phyloP scores from a whole-genome alignment of 2,329 filamentous ascomycete genomes.

The Calonectria multiphialidica region DNA sequence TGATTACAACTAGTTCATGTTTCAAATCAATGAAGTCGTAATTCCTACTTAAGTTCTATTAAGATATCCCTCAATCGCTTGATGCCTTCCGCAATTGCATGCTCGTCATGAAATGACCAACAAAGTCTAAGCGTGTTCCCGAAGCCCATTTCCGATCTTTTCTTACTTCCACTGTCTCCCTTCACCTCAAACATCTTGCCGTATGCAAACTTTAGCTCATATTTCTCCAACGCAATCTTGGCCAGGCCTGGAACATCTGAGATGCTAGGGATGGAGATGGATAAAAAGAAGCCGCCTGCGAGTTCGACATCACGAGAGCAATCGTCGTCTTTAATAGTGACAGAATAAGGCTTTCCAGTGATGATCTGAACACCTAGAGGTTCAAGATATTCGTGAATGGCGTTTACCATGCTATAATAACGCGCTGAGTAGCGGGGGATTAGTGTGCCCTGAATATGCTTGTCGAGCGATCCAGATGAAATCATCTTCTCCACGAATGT shows the following conservation, averaged over 20 bases:
- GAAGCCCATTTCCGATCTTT: background rate
- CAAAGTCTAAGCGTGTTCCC: conserved; percentile 3
- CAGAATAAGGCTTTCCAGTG: background rate
- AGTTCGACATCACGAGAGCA: too few species aligned
- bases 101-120: conserved; percentile 8
- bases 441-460: background rate
- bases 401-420: conserved; percentile 8
- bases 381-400: conserved; percentile 8
- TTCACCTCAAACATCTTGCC: conserved; percentile 20
- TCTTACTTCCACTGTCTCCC: background rate
- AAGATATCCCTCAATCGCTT: conserved; percentile 10
- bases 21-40: too few species aligned
- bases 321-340: background rate
- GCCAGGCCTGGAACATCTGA: background rate
- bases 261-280: background rate
- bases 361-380: background rate
- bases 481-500: conserved; percentile 8
- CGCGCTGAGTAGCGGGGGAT: conserved; percentile 1
- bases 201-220: conserved; percentile 13
- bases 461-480: background rate
- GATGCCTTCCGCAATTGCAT: conserved; percentile 3
- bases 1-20: too few species aligned
- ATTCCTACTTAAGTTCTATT: background rate
- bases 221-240: background rate
- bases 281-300: conserved; percentile 6